Base-by-base conservation (phyloP, 1,284 basidiomycete species). In the Heterobasidion parviporum region DNA sequence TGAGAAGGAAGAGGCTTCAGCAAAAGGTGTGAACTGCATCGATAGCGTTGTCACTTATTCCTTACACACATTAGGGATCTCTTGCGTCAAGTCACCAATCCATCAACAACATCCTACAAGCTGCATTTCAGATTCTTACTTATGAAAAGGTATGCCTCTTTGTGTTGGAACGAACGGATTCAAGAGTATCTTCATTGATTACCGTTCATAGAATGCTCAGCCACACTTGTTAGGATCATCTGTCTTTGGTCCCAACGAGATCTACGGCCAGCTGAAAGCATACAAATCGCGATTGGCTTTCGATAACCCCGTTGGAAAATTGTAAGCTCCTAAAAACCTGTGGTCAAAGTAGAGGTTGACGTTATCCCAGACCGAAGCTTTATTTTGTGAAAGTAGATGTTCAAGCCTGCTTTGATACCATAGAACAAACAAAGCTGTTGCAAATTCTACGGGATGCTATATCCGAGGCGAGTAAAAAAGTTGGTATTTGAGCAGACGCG, bases 311-410 rank as follows among this genome's bases (percentile, higher is more conserved):
- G 65, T 68, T 45, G 81, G 77, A 36, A 12, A 2, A 18, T 51
- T 62, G 53, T 61, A 56, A 43, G 51, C n/a, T 26, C 34, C 5
- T 45, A n/a, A 8, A 6, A 32, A 33, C 1, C 12, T 16, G 5
- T 53, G 20, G 33, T 41, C 26, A n/a, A 15, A 15, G 52, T 12
- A 57, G 26, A 26, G 26, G 32, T 48, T 35, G 14, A 18, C 52
- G 47, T 45, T 43, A 8, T 45, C 18, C 8, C 57, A 94, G 93
- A 20, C 92, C 92, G 0, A 85, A 83, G 61, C 70, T 97, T 3
- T 98, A 94, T 68, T 96, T 99, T 65, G 94, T 95, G 59, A 99
- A 99, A 69, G 84, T 97, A 34, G 97, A 99, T 66, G 92, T 99
- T 14, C 87, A 89, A 59, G 88, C 94, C 1, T 97, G 94, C 59